Evolutionary conservation across 208 protist genomes (phyloP).

Genomic region (Leishmania mexicana): DNA sequence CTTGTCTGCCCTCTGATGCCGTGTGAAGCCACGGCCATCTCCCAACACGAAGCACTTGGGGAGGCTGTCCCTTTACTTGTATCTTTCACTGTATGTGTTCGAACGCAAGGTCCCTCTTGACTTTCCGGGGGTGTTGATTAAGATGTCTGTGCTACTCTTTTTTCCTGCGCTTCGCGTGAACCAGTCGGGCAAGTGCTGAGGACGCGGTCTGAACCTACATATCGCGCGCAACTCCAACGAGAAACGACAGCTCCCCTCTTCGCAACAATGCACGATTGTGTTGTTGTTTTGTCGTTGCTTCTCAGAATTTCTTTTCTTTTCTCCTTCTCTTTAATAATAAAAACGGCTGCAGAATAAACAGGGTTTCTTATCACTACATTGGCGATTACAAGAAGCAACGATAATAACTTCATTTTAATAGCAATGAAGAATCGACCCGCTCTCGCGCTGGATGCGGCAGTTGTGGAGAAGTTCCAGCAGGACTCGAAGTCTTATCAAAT

Average conservation of each 20-base stretch:
- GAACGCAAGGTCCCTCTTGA: not conserved
- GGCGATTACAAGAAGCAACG: not conserved
- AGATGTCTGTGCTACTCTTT: not conserved
- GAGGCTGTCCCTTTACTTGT: not conserved
- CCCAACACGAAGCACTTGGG: not conserved
- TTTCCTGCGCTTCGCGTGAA: not conserved
- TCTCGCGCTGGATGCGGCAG: conserved; percentile 61
- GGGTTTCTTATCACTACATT: not conserved
- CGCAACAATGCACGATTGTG: not conserved
- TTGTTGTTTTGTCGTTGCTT: not conserved
- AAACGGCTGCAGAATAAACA: not conserved
- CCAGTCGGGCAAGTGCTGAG: not conserved
- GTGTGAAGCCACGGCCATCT: not conserved
- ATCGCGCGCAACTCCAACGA: not conserved
- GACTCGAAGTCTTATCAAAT: conserved; percentile 88
- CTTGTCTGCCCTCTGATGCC: not conserved
- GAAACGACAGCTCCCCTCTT: not conserved
- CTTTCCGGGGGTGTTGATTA: not conserved
- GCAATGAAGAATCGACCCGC: conserved; percentile 65
- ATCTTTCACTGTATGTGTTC: not conserved
- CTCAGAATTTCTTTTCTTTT: not conserved
- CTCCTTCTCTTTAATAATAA: not conserved
- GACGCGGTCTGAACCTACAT: too few relatives aligned
- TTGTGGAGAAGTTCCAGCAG: conserved; percentile 69
- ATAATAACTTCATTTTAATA: not conserved